A percentile compares a stretch with the other conserved stretches of the same genome.
These are phyloP conservation scores for Penicillium hordei DNA, from an alignment of 2,329 filamentous ascomycete species.

Conservation along the genomic window DNA sequence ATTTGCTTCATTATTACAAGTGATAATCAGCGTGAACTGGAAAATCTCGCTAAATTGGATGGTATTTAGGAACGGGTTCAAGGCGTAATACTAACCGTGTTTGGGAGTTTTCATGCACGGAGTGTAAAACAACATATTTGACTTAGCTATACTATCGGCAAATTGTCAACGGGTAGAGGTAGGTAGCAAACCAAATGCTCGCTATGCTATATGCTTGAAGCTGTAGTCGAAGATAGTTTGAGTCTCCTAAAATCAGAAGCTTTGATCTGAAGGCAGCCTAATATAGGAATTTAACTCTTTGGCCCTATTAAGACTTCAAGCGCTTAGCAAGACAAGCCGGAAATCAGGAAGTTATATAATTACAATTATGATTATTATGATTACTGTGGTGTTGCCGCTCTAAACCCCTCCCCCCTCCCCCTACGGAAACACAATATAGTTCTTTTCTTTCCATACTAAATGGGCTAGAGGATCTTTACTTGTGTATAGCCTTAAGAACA, in stretches of 20 bases:
- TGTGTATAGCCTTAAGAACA: no score
- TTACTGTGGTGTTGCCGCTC: no score
- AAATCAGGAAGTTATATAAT: no score
- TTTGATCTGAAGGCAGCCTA: neutral
- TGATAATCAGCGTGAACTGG: neutral
- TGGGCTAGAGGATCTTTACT: no score
- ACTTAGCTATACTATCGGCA: neutral
- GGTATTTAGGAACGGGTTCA: no score
- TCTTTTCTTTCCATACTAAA: no score
- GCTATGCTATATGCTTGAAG: neutral
- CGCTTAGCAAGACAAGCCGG: no score
- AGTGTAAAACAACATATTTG: neutral
- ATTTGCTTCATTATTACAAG: neutral
- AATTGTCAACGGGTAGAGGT: neutral
- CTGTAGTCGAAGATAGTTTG: neutral
- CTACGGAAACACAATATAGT: no score
- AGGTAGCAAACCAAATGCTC: neutral
- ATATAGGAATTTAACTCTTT: no score
- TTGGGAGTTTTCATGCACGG: neutral
- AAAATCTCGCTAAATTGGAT: neutral
- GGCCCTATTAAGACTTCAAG: no score
- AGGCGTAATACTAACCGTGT: neutral
- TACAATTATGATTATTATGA: no score
- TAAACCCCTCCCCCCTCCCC: no score
- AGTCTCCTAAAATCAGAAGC: neutral